phyloP scores from a whole-genome alignment of 257 asterid genomes.

The Capsicum rhomboideum region DNA sequence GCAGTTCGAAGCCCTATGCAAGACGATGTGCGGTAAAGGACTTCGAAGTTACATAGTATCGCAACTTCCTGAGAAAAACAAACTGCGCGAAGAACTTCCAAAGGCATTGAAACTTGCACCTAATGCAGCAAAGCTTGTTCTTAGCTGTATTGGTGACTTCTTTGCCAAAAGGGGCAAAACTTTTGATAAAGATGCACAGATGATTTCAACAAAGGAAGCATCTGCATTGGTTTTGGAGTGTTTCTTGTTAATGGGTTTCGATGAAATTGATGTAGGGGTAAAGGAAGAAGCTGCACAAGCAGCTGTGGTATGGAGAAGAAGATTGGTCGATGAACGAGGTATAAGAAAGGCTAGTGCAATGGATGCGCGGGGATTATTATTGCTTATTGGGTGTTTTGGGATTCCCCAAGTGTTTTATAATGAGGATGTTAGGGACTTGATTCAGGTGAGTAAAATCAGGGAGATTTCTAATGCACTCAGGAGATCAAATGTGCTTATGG shows the following conservation, averaged over 20 bases:
- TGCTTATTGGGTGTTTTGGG: conserved; percentile 72
- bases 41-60: not conserved
- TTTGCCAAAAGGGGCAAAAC: not conserved
- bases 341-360: conserved; percentile 37
- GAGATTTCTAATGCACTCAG: conserved; percentile 43
- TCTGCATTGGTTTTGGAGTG: conserved; percentile 68
- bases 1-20: not conserved
- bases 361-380: conserved; percentile 77
- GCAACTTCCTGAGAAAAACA: not conserved
- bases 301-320: conserved; percentile 67
- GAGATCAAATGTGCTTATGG: conserved; percentile 46
- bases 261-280: conserved; percentile 29
- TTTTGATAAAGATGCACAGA: not conserved
- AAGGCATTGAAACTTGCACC: not conserved
- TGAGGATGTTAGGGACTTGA: conserved; percentile 60
- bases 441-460: conserved; percentile 44
- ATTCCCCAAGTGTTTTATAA: conserved; percentile 33
- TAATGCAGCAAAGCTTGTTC: not conserved
- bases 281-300: conserved; percentile 50
- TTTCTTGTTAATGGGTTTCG: conserved; percentile 42
- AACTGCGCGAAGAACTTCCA: not conserved
- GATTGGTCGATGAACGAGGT: conserved; percentile 71
- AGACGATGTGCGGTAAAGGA: not conserved
- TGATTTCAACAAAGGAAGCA: conserved; percentile 45
- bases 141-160: not conserved